Percentiles rank a stretch among this genome's conserved stretches.
Evolutionary conservation across 2,329 filamentous ascomycete genomes (phyloP).

Genomic region (Lomentospora prolificans): DNA sequence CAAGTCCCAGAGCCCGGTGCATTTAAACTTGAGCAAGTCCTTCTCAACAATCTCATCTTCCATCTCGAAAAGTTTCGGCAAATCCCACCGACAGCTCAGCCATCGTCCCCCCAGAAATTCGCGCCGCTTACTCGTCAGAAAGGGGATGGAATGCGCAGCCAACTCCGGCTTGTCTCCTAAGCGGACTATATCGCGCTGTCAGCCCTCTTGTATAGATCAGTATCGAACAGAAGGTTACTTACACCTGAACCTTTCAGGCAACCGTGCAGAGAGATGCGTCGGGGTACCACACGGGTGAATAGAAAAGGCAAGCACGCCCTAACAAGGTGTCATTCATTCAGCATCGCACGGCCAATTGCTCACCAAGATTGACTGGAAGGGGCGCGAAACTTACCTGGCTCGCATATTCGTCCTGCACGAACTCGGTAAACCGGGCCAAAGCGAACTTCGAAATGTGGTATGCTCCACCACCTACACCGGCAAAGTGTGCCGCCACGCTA

Average conservation of each 20-base stretch:
- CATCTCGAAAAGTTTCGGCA: slow-evolving; percentile 30
- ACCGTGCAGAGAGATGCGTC: slow-evolving; percentile 21
- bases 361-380: neutral
- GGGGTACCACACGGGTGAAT: slow-evolving; percentile 28
- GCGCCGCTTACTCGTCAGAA: slow-evolving; percentile 28
- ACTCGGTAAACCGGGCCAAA: slow-evolving; percentile 37
- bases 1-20: slow-evolving; percentile 1
- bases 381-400: neutral
- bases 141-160: slow-evolving; percentile 31
- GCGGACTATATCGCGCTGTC: neutral
- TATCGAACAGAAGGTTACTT: neutral
- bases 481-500: slow-evolving; percentile 30
- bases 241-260: slow-evolving; percentile 4
- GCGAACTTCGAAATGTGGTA: slow-evolving; percentile 42
- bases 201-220: neutral
- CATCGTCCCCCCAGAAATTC: slow-evolving; percentile 36
- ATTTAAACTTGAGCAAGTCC: slow-evolving; percentile 14
- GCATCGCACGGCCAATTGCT: neutral
- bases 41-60: slow-evolving; percentile 29
- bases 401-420: slow-evolving; percentile 33
- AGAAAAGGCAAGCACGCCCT: slow-evolving; percentile 29
- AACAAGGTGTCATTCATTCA: slow-evolving; percentile 7
- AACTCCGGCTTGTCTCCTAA: slow-evolving; percentile 28
- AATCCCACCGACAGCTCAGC: slow-evolving; percentile 34
- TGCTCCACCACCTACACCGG: slow-evolving; percentile 23